phyloP scores from a whole-genome alignment of 345 rosid species.

The Populus deltoides region DNA sequence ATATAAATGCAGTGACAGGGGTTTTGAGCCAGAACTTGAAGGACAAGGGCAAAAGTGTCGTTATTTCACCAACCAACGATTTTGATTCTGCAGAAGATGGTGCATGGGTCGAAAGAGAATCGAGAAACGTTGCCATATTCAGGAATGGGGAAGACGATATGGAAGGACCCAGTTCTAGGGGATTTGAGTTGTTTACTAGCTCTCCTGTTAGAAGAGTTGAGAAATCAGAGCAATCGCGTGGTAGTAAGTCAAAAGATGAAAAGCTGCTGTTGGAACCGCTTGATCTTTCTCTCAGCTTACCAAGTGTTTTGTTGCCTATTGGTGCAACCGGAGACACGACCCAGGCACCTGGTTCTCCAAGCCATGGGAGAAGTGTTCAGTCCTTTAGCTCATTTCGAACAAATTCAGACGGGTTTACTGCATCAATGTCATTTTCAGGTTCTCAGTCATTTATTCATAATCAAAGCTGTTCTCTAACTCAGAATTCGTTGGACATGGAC shows the following conservation, averaged over 20 bases:
- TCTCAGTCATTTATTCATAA: constrained; percentile 91
- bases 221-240: constrained; percentile 45
- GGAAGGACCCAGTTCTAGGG: constrained; percentile 79
- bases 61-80: constrained; percentile 31
- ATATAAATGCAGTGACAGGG: constrained; percentile 27
- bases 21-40: constrained; percentile 31
- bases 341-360: constrained; percentile 65
- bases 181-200: constrained; percentile 78
- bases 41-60: constrained; percentile 71
- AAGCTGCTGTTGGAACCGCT: constrained; percentile 66
- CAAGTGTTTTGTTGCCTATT: constrained; percentile 75
- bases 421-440: constrained; percentile 90
- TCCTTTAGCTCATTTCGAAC: constrained; percentile 70
- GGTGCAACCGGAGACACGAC: constrained; percentile 50
- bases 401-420: constrained; percentile 83
- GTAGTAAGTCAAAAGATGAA: constrained; percentile 53
- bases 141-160: constrained; percentile 44
- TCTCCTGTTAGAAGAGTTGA: constrained; percentile 63
- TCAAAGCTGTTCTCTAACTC: constrained; percentile 94
- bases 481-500: constrained; percentile 65
- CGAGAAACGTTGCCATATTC: constrained; percentile 28
- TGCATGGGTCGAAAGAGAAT: constrained; percentile 39
- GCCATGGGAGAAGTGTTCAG: constrained; percentile 69
- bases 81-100: constrained; percentile 41
- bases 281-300: constrained; percentile 93